phyloP scores from a whole-genome alignment of 2,329 filamentous ascomycete genomes.

The Xylaria sp. region DNA sequence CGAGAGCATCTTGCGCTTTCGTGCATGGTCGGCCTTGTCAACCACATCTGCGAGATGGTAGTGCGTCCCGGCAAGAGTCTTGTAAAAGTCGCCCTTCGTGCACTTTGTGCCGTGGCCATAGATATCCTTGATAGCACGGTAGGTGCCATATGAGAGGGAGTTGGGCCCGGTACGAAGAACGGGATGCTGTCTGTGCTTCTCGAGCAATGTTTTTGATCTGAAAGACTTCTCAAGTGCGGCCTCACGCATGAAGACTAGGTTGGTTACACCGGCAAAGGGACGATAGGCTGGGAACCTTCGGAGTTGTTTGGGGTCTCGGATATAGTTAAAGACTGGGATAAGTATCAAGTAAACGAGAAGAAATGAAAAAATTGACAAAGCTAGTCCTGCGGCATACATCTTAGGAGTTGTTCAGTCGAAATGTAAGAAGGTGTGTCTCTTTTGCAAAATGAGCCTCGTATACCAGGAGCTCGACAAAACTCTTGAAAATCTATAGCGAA shows the following conservation, averaged over 20 bases:
- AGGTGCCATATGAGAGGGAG: neutral
- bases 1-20: constrained; percentile 57
- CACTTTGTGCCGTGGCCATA: neutral
- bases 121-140: neutral
- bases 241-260: constrained; percentile 6
- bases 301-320: constrained; percentile 1
- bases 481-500: neutral
- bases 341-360: neutral
- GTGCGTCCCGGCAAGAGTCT: neutral
- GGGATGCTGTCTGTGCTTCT: neutral
- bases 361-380: neutral
- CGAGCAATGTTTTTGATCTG: neutral
- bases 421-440: neutral
- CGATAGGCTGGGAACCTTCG: constrained; percentile 4
- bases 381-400: neutral
- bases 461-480: neutral
- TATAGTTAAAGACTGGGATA: neutral
- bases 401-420: neutral
- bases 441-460: neutral
- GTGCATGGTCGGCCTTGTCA: constrained; percentile 49
- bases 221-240: neutral
- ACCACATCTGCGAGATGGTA: neutral
- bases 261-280: neutral
- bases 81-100: neutral
- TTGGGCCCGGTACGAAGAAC: constrained; percentile 2